Evolutionary conservation across 2,329 filamentous ascomycete species (phyloP).

Genomic region (Cladobotryum protrusum): DNA sequence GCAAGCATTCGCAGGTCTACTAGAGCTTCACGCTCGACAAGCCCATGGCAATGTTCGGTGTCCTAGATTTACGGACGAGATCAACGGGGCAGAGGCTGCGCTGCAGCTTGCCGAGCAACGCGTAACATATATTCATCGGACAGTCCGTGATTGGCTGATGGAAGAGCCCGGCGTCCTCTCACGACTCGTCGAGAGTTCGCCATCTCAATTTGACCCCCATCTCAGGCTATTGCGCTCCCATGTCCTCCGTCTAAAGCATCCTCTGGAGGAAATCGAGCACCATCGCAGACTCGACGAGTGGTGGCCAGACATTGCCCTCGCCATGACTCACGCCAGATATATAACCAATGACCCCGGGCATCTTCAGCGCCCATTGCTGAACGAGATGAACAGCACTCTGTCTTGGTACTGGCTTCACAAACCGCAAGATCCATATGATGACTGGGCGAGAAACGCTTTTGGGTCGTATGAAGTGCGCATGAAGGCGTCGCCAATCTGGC

Average conservation of each 20-base stretch:
- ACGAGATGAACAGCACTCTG: slow-evolving; percentile 23
- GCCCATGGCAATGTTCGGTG: slow-evolving; percentile 13
- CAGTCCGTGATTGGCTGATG: slow-evolving; percentile 29
- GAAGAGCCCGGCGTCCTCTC: slow-evolving; percentile 16
- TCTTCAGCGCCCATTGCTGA: slow-evolving; percentile 17
- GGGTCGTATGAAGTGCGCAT: slow-evolving; percentile 26
- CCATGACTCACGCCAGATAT: slow-evolving; percentile 31
- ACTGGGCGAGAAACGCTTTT: slow-evolving; percentile 29
- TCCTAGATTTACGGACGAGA: slow-evolving; percentile 10
- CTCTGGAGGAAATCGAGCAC: slow-evolving; percentile 28
- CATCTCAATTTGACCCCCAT: slow-evolving; percentile 23
- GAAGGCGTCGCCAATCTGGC: slow-evolving; percentile 22
- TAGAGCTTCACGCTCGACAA: slow-evolving; percentile 19
- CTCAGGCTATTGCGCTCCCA: slow-evolving; percentile 28
- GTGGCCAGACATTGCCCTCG: slow-evolving; percentile 32
- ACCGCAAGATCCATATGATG: slow-evolving; percentile 21
- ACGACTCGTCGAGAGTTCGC: slow-evolving; percentile 8
- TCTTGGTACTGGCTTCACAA: slow-evolving; percentile 26
- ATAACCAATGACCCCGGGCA: slow-evolving; percentile 15
- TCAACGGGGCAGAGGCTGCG: not conserved
- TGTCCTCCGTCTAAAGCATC: slow-evolving; percentile 26
- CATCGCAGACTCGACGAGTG: slow-evolving; percentile 33
- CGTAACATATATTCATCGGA: slow-evolving; percentile 29
- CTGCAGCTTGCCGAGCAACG: slow-evolving; percentile 11
- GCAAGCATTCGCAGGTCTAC: slow-evolving; percentile 20